Percentiles rank a stretch among this genome's conserved stretches.
phyloP scores from a whole-genome alignment of 1,139 yeast species.

The Protomyces inundatus region DNA sequence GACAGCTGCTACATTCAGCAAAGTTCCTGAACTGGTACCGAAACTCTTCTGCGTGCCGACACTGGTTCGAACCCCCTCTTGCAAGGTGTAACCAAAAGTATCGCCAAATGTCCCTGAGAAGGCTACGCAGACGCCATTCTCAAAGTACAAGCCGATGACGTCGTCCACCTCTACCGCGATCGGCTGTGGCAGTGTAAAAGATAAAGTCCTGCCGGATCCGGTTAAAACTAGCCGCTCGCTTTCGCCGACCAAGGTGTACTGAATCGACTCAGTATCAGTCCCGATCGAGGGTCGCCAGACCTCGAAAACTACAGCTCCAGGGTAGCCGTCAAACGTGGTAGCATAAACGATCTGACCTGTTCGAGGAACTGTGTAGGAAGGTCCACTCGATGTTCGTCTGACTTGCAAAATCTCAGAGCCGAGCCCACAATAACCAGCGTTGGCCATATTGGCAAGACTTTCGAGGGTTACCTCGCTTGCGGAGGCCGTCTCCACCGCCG shows the following conservation, averaged over 20 bases:
- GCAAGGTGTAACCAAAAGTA: too few relatives aligned
- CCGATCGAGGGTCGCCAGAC: too few relatives aligned
- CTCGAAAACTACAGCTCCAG: neutral
- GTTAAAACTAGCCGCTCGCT: neutral
- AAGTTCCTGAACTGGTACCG: neutral
- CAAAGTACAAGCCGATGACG: neutral
- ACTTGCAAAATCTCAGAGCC: too few relatives aligned
- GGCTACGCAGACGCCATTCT: neutral
- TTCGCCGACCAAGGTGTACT: neutral
- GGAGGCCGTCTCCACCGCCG: too few relatives aligned
- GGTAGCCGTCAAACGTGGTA: neutral
- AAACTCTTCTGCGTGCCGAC: too few relatives aligned
- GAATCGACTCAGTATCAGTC: too few relatives aligned
- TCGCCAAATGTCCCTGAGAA: too few relatives aligned
- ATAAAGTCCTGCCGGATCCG: neutral
- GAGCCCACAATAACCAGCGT: too few relatives aligned
- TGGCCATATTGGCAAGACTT: too few relatives aligned
- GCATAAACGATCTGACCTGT: neutral
- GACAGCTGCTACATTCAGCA: neutral
- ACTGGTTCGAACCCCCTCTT: too few relatives aligned
- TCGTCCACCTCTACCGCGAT: neutral
- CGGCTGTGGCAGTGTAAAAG: neutral
- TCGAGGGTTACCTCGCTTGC: too few relatives aligned
- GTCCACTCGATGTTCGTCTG: neutral
- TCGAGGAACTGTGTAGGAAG: neutral